Percentiles rank a stretch among this genome's conserved stretches.
phyloP scores from a whole-genome alignment of 2,329 filamentous ascomycete species.

The Uncinocarpus reesii region DNA sequence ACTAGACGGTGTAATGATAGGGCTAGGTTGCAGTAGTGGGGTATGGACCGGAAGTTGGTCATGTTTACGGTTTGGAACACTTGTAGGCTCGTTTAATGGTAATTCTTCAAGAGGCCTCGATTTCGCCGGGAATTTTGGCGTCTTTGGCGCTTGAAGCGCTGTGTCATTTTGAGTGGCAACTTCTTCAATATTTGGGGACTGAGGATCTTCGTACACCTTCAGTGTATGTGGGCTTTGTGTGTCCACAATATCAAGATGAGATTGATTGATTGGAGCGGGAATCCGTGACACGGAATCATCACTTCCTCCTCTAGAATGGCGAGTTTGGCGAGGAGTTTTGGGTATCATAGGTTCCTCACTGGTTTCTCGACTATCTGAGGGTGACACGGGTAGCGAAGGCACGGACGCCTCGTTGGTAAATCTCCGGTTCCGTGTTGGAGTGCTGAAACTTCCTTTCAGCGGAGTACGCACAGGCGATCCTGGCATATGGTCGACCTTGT shows the following conservation, averaged over 20 bases:
- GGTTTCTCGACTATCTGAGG: slow-evolving; percentile 10
- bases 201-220: slow-evolving; percentile 46
- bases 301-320: not conserved
- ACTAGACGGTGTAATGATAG: slow-evolving; percentile 10
- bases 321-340: slow-evolving; percentile 11
- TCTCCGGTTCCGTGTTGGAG: slow-evolving; percentile 8
- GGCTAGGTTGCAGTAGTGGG: slow-evolving; percentile 7
- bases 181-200: slow-evolving; percentile 27
- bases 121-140: slow-evolving; percentile 21
- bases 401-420: slow-evolving; percentile 11
- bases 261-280: not conserved
- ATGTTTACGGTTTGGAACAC: slow-evolving; percentile 20
- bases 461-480: slow-evolving; percentile 3
- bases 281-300: not conserved
- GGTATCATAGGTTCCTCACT: slow-evolving; percentile 13
- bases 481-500: not conserved
- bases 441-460: not conserved
- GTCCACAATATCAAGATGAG: not conserved
- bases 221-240: slow-evolving; percentile 19
- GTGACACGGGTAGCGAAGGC: slow-evolving; percentile 15
- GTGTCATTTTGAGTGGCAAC: slow-evolving; percentile 16
- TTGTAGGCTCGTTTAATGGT: slow-evolving; percentile 30
- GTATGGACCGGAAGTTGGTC: slow-evolving; percentile 18
- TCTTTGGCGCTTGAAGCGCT: slow-evolving; percentile 16
- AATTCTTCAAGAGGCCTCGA: slow-evolving; percentile 31